Evolutionary conservation across 176 grass and related monocot species (phyloP).

Genomic region (Pharus latifolius): DNA sequence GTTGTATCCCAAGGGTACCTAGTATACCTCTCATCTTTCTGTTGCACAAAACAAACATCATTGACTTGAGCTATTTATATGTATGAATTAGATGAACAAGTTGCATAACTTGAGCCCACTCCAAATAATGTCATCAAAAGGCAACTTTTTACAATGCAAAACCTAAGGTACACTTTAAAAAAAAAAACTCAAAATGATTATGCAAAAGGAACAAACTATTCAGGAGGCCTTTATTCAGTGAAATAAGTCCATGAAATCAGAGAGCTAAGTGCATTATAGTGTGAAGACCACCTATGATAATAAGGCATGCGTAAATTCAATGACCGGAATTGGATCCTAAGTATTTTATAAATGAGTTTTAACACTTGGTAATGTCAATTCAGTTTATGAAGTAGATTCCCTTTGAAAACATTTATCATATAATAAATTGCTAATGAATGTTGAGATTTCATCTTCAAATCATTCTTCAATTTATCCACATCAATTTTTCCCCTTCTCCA

Average conservation of each 20-base stretch:
- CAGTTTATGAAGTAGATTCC: too few species aligned
- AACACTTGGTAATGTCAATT: too few species aligned
- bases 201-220: conserved; percentile 5
- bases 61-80: too few species aligned
- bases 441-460: background rate
- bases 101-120: background rate
- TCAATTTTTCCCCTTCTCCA: too few species aligned
- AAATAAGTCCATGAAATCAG: background rate
- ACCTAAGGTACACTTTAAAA: background rate
- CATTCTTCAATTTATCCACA: background rate
- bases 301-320: background rate
- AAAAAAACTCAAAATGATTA: background rate
- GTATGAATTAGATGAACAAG: too few species aligned
- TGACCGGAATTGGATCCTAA: background rate
- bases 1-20: too few species aligned
- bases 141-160: background rate
- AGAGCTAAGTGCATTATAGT: too few species aligned
- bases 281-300: background rate
- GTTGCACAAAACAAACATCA: too few species aligned
- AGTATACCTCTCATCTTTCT: too few species aligned
- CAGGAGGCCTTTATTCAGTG: background rate
- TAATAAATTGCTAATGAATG: background rate
- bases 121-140: background rate
- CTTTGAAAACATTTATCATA: background rate
- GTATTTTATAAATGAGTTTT: too few species aligned